Evolutionary conservation across 805 yeast species (phyloP).

Genomic region (Jamesozyma gamospora): DNA sequence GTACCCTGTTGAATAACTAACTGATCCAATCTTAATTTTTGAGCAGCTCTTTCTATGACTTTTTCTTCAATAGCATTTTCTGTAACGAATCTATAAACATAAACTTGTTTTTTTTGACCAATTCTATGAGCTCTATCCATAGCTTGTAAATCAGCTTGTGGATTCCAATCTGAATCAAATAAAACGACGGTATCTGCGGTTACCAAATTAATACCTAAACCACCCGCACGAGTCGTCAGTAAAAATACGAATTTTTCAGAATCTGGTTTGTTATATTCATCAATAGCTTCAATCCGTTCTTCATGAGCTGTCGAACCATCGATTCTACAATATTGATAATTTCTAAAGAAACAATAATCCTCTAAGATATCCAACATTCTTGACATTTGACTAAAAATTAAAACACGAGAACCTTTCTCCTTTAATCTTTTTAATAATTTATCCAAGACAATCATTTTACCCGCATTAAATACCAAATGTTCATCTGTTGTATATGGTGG

Average conservation of each 20-base stretch:
- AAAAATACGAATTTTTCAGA: slow-evolving; percentile 77
- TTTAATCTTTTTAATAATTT: slow-evolving; percentile 65
- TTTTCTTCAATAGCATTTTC: slow-evolving; percentile 95
- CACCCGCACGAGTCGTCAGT: slow-evolving; percentile 93
- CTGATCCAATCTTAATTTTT: slow-evolving; percentile 83
- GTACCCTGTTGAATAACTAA: slow-evolving; percentile 89
- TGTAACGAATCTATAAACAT: slow-evolving; percentile 85
- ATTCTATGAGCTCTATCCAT: slow-evolving; percentile 98
- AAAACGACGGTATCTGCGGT: slow-evolving; percentile 84
- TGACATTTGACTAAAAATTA: slow-evolving; percentile 91
- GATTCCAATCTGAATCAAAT: slow-evolving; percentile 95
- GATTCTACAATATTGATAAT: slow-evolving; percentile 78
- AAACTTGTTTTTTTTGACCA: slow-evolving; percentile 93
- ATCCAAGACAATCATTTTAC: slow-evolving; percentile 83
- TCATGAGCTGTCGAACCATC: slow-evolving; percentile 93
- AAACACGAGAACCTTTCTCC: slow-evolving; percentile 74
- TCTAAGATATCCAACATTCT: slow-evolving; percentile 81
- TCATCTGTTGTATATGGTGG: slow-evolving; percentile 96
- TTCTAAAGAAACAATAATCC: slow-evolving; percentile 82
- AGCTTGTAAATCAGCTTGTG: slow-evolving; percentile 95
- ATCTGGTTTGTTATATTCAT: slow-evolving; percentile 75
- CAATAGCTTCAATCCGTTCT: slow-evolving; percentile 86
- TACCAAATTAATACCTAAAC: slow-evolving; percentile 86
- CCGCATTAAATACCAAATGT: slow-evolving; percentile 81
- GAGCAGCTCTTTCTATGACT: slow-evolving; percentile 92